Percentiles rank a stretch among this genome's conserved stretches.
These are phyloP conservation scores for Lathyrus aphaca DNA, from an alignment of 306 rosid genomes.

Conservation along the genomic window DNA sequence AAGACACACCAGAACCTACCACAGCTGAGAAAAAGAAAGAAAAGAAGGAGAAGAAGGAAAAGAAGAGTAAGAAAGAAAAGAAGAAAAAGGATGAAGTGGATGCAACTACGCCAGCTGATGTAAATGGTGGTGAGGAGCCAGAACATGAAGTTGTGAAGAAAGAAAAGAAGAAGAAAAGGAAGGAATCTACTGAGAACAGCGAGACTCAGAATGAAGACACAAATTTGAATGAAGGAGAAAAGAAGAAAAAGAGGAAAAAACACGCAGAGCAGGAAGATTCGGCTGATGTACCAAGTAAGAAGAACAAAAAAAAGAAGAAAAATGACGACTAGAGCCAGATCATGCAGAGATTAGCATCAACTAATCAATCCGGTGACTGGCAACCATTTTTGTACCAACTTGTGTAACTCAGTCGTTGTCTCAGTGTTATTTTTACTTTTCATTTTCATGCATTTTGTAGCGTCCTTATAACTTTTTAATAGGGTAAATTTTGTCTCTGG, in stretches of 20 bases:
- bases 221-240: conserved; percentile 37
- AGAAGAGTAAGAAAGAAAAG: conserved; percentile 44
- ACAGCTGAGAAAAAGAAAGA: conserved; percentile 51
- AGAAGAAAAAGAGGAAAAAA: conserved; percentile 53
- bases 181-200: conserved; percentile 29
- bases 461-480: conserved; percentile 10
- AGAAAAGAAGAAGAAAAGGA: conserved; percentile 49
- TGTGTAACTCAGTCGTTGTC: conserved; percentile 28
- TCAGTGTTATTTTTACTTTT: conserved; percentile 18
- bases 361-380: conserved; percentile 26
- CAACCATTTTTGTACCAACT: conserved; percentile 41
- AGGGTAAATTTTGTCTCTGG: conserved; percentile 13
- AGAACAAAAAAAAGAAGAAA: conserved; percentile 51
- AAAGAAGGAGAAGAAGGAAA: conserved; percentile 37
- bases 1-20: conserved; percentile 49
- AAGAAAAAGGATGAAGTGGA: conserved; percentile 35
- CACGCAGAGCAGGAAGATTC: conserved; percentile 38
- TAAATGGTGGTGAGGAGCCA: conserved; percentile 30
- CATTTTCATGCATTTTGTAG: conserved; percentile 22
- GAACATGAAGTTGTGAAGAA: conserved; percentile 44
- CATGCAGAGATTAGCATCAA: conserved; percentile 1
- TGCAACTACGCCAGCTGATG: conserved; percentile 24
- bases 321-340: conserved; percentile 18
- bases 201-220: conserved; percentile 43
- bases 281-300: conserved; percentile 40